Conservation (phyloP, 176 grass and related monocot genomes). For the Aegilops longissima region DNA sequence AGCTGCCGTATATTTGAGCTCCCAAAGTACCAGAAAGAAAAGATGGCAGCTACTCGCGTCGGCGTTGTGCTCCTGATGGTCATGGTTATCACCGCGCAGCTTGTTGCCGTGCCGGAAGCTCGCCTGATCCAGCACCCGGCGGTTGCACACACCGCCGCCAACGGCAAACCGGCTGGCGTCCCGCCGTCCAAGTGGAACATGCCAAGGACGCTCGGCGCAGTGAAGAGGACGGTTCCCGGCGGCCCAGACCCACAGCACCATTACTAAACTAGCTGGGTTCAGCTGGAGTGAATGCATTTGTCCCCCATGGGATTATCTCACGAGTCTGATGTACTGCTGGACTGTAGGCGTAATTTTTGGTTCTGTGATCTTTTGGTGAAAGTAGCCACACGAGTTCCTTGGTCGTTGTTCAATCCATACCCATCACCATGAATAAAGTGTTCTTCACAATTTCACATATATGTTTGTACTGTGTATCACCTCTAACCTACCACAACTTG, state of each 20-base stretch:
- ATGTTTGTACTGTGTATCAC: too few relatives aligned
- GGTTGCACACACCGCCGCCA: not conserved
- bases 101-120: conserved; percentile 11
- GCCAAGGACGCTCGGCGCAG: not conserved
- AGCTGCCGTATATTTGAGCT: not conserved
- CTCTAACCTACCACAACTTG: too few relatives aligned
- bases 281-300: not conserved
- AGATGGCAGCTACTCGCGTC: conserved; percentile 25
- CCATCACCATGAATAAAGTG: not conserved
- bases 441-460: not conserved
- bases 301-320: not conserved
- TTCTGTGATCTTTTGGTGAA: not conserved
- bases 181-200: conserved; percentile 27
- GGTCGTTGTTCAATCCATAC: not conserved
- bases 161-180: not conserved
- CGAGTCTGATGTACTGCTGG: not conserved
- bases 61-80: conserved; percentile 34
- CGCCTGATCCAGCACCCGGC: not conserved
- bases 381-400: not conserved
- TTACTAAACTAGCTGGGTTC: conserved; percentile 1
- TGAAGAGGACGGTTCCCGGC: conserved; percentile 37
- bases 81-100: conserved; percentile 9
- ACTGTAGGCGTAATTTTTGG: too few relatives aligned
- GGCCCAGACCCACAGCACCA: conserved; percentile 50
- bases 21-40: not conserved